Evolutionary conservation across 306 rosid species (phyloP), one percentile per base, ranked within the genome.

Genomic region (Cyclanthera cordifolia): DNA sequence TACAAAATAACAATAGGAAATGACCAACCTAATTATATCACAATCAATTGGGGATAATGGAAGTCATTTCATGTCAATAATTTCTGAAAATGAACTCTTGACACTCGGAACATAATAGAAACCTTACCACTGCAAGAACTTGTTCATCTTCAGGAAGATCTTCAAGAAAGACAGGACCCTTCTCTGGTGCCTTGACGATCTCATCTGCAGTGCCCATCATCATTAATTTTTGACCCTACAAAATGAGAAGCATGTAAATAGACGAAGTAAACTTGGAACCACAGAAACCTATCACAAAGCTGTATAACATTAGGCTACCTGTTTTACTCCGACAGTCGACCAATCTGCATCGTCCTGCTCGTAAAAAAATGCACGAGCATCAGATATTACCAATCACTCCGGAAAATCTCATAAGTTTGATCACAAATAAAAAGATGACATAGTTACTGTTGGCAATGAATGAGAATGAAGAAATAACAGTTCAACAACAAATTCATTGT

Each of bases 181-280:
- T 90, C 74, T 94, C 99, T 9, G 97, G 99, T 76, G 95, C 79
- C 83, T 86, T 90, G 32, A 93, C 77, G 70, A 88, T 82, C 84
- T 94, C 99, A 77, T 90, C 99, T 25, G 96, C 97, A 1, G 99
- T 88, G 53, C 99, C 99, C 97, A 94, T 86, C 99, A 94, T 94
- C 99, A 94, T 94, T 77, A 94, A 76, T 79, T 84, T 94, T 81
- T 94, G 99, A 71, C 99, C 99, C 99, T 94, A 74, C 74, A 51
- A 79, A 79, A 28, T 30, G 5, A 56, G 24, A 67, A n/a, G 47
- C 27, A 59, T 25, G 11, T 16, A 28, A 16, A 17, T 46, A 32
- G 23, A 64, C 49, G n/a, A 59, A 56, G 21, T 17, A 57, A 3
- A 53, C 24, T 56, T 54, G 14, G 49, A 32, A 66, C 39, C 69